Conservation (phyloP, 2,329 filamentous ascomycete species). For the Ambrosiella beaveri region DNA sequence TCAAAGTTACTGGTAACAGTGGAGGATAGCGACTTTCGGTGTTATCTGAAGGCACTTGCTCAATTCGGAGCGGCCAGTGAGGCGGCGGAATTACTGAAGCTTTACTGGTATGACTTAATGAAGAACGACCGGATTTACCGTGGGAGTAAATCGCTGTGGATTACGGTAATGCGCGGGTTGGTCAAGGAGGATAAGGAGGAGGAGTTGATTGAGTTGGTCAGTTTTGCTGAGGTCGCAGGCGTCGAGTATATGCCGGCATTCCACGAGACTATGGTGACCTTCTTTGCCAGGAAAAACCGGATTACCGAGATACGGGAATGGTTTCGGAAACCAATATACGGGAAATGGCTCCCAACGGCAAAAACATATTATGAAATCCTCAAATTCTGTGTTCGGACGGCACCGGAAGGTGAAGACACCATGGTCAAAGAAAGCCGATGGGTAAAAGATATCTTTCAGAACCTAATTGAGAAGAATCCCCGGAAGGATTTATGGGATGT, state of each 20-base stretch:
- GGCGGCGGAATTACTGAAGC: constrained; percentile 20
- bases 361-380: constrained; percentile 37
- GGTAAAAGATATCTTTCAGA: constrained; percentile 41
- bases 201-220: constrained; percentile 38
- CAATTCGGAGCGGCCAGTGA: constrained; percentile 37
- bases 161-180: constrained; percentile 41
- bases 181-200: constrained; percentile 39
- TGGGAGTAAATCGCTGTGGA: constrained; percentile 24
- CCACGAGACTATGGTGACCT: constrained; percentile 39
- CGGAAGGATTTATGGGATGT: constrained; percentile 50
- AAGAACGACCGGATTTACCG: constrained; percentile 10
- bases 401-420: no score
- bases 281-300: constrained; percentile 42
- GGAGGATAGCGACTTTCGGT: constrained; percentile 21
- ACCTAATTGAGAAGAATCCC: constrained; percentile 29
- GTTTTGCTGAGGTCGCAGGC: constrained; percentile 31
- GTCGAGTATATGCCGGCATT: constrained; percentile 28
- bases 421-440: constrained; percentile 35
- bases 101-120: constrained; percentile 11
- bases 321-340: constrained; percentile 39
- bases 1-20: not conserved
- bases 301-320: constrained; percentile 47
- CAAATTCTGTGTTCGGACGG: constrained; percentile 40
- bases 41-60: constrained; percentile 33
- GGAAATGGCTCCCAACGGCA: constrained; percentile 24